A percentile compares a stretch with the other conserved stretches of the same genome.
phyloP scores from a whole-genome alignment of 2,329 filamentous ascomycete species.

The Hymenoscyphus infarciens region DNA sequence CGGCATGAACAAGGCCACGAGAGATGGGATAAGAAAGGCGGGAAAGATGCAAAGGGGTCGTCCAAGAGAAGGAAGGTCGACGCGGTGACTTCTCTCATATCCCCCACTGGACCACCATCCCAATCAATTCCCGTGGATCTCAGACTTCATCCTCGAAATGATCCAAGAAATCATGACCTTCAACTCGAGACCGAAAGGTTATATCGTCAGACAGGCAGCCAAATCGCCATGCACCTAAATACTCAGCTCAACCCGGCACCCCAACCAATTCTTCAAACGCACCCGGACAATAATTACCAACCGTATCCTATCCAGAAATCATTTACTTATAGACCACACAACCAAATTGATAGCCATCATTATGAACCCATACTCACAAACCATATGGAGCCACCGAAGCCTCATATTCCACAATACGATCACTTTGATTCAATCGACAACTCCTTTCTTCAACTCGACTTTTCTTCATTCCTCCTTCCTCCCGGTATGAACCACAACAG shows the following conservation, averaged over 20 bases:
- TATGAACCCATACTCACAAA: neutral
- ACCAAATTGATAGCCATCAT: neutral
- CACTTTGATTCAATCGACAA: slow-evolving; percentile 6
- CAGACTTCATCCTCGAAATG: neutral
- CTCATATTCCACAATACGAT: neutral
- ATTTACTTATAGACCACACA: neutral
- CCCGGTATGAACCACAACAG: slow-evolving; percentile 9
- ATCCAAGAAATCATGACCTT: neutral
- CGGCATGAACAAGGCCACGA: slow-evolving; percentile 28
- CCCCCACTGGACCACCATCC: neutral
- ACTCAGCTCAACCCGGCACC: neutral
- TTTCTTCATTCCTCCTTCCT: slow-evolving; percentile 25
- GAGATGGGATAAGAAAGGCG: slow-evolving; percentile 23
- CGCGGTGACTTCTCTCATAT: neutral
- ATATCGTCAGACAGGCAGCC: neutral
- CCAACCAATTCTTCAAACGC: neutral
- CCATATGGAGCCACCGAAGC: neutral
- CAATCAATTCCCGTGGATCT: neutral
- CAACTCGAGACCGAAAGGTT: neutral
- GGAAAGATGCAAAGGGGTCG: neutral
- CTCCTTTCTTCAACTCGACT: slow-evolving; percentile 16
- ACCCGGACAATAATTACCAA: neutral
- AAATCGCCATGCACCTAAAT: neutral
- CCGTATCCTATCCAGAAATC: neutral
- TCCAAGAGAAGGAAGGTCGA: slow-evolving; percentile 19